Base-by-base conservation (phyloP, 1,284 basidiomycete species). In the Sanghuangporus baumii region DNA sequence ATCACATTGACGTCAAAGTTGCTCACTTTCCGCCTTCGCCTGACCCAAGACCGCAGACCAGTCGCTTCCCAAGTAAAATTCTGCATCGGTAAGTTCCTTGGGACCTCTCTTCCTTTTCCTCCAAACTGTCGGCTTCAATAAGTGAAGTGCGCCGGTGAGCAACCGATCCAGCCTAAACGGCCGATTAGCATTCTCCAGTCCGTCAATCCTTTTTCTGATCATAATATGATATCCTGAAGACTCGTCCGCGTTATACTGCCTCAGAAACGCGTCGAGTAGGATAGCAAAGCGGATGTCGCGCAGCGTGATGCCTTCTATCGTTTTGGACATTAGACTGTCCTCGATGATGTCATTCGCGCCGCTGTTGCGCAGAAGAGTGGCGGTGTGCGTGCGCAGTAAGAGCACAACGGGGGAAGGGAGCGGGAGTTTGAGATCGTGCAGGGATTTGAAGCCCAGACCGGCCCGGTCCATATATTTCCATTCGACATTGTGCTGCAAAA, bases 231-330 rank as follows among this genome's bases (percentile, higher is more conserved):
- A 14, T 14, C 20, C 5, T n/a, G 43, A 46, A 18, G 43, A 7
- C 12, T 51, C 12, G 7, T 54, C 23, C 8, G 52, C 31, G 34
- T 54, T 54, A 16, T 31, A 20, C 8, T 57, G 5, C 55, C 11
- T 43, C 20, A 57, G 6, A 6, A 31, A 20, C 6, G 52, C 48
- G 31, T 60, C 58, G n/a, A 63, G 40, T 37, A 63, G 36, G 3
- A 59, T 41, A 14, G 57, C 62, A 37, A 60, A 63, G 11, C 83
- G 81, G 46, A 85, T 64, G 67, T 87, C 85, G 54, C 82, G 81
- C 2, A 74, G 67, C 0, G 84, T 85, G 56, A 87, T 73, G 0
- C 79, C 79, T 46, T 46, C 16, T 18, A n/a, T 11, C 20, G 8
- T n/a, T 7, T 46, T n/a, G 16, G 9, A n/a, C 18, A 18, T 3